Base-by-base conservation (phyloP, 2,329 filamentous ascomycete genomes). In the Nakataea oryzae region DNA sequence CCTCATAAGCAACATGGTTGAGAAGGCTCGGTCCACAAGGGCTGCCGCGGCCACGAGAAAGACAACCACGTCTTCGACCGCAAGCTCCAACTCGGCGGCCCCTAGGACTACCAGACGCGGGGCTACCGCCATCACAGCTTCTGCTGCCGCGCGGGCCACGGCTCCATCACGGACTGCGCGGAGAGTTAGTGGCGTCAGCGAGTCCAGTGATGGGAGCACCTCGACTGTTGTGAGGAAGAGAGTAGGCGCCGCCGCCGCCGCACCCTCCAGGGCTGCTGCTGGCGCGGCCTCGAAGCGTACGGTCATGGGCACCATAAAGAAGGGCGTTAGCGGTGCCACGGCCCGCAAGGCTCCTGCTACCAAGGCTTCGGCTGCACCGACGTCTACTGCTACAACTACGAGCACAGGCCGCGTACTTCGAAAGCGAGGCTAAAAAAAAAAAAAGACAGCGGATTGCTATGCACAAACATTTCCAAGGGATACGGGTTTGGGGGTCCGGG, bases 201-300 rank as follows among this genome's bases (percentile, higher is more conserved):
- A 86, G 69, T 78, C 82, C 21, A 89, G 86, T 67, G 84, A 87
- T 62, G 79, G 75, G 6, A 90, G 86, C 71, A 82, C 81, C 17
- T 81, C 83, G 9, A 89, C 87, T 0, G 84, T 89, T 27, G 78
- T 88, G 56, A 82, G 81, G 72, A 87, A 84, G 71, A 71, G 76
- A 24, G 50, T 63, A 1, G 34, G 60, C 6, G 62, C 63, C 13
- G 41, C 61, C 0, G 70, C 75, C 30, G 70, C 75, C 5, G 69
- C 72, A 24, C 67, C 73, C 32, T 65, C 70, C n/a, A 73, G 75
- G 3, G 72, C 50, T 30, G 50, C 60, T 4, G 26, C 54, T 62
- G 72, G 78, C 1, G 70, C 77, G 1, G 68, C 72, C 3, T 64
- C 75, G 3, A 86, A 82, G 70, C 81, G 79, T 69, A 81, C 80